Base-by-base conservation (phyloP, 345 rosid species). In the Eucalyptus victrix region DNA sequence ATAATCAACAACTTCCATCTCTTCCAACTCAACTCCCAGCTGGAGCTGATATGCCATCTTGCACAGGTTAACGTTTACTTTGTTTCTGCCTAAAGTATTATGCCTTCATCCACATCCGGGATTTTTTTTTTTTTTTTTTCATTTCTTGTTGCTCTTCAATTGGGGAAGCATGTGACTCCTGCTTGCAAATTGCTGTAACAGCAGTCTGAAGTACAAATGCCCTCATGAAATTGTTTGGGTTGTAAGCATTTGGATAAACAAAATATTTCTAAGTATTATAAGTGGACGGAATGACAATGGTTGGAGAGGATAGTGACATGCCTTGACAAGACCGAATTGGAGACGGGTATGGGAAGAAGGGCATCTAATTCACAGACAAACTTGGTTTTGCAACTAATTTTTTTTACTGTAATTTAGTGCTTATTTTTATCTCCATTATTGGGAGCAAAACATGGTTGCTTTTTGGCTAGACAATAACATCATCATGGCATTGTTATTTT, bases 41-140 rank as follows among this genome's bases (percentile, higher is more conserved):
- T 86, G 92, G 96, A 92, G 98, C 99, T 90, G 98, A 96, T 90
- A 93, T 97, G 91, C 99, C 99, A 54, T 94, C 99, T 87, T 95
- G 98, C 94, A 95, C 95, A 87, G 98, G 99, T 97, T 92, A 81
- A 67, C 32, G 5, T 32, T 62, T 40, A 37, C 83, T 37, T 37
- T 76, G 37, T 19, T n/a, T 49, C 87, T 51, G 30, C 30, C 30
- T 40, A 37, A 37, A 37, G 45, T 72, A 37, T 72, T 37, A 37
- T 21, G 47, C 32, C 62, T 50, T 32, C 45, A 19, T 32, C 18
- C 87, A 51, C 30, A 30, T 21, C 87, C 2, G 32, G 15, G 58
- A 86, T 56, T 51, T 86, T 32, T 26, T 86, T n/a, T 24, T 34
- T 34, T 34, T 34, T 16, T 51, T 53, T 37, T 76, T 76, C 83